A percentile compares a stretch with the other conserved stretches of the same genome.
phyloP scores from a whole-genome alignment of 257 asterid species.

The Solanum clarkiae region DNA sequence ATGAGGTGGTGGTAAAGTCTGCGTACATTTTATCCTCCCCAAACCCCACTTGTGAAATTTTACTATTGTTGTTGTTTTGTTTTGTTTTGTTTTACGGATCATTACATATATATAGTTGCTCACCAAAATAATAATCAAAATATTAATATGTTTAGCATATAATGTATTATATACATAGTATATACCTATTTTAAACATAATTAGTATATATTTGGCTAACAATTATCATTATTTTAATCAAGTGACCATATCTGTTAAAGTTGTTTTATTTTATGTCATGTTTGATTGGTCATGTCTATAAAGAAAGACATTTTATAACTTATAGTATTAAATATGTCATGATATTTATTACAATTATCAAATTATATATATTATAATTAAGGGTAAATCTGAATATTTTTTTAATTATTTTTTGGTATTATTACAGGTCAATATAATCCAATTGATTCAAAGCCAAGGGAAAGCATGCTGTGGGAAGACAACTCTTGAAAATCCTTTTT shows the following conservation, averaged over 20 bases:
- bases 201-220: neutral
- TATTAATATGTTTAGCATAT: neutral
- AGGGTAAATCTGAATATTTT: neutral
- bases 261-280: neutral
- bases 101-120: neutral
- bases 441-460: slow-evolving; percentile 28
- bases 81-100: neutral
- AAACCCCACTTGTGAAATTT: too few relatives aligned
- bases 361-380: neutral
- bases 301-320: too few relatives aligned
- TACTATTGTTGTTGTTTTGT: too few relatives aligned
- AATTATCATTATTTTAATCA: neutral
- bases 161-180: neutral
- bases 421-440: slow-evolving; percentile 31
- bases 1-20: too few relatives aligned
- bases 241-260: neutral
- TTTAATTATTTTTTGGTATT: neutral
- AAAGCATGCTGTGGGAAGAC: slow-evolving; percentile 47
- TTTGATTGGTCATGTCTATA: neutral
- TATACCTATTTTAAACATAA: neutral
- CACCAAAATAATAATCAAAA: neutral
- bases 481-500: slow-evolving; percentile 13
- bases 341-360: neutral
- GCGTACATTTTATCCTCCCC: too few relatives aligned
- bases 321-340: neutral